Conservation (phyloP, 495 filamentous ascomycete genomes). For the Penicillium simplicissimum region DNA sequence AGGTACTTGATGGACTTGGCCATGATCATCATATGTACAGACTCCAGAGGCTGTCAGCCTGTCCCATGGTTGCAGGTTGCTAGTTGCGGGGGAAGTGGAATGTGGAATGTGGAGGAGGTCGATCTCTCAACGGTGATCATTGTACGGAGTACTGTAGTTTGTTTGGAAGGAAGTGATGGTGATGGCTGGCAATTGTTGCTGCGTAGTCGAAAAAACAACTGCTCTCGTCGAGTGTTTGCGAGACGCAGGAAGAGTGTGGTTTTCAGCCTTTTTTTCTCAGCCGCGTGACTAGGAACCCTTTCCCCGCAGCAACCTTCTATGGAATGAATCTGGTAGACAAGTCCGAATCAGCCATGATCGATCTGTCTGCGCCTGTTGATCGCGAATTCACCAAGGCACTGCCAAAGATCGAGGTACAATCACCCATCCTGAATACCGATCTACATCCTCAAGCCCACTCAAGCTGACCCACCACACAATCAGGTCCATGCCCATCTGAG, state of each 20-base stretch:
- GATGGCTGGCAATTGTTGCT: not conserved
- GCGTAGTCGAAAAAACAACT: not conserved
- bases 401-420: constrained; percentile 45
- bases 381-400: constrained; percentile 34
- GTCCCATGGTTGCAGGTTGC: not conserved
- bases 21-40: not conserved
- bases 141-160: not conserved
- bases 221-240: not conserved
- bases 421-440: not conserved
- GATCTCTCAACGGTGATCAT: not conserved
- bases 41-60: not conserved
- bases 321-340: not conserved
- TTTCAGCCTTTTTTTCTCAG: not conserved
- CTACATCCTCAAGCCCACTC: not conserved
- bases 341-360: constrained; percentile 17
- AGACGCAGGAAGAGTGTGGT: not conserved
- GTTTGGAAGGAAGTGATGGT: not conserved
- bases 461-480: constrained; percentile 4
- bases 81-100: constrained; percentile 4
- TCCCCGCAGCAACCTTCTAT: not conserved
- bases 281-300: not conserved
- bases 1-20: not conserved
- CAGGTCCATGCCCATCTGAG: constrained; percentile 84
- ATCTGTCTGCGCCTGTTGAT: constrained; percentile 31
- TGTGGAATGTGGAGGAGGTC: not conserved